phyloP scores from a whole-genome alignment of 768 basidiomycete species.

The Lanmaoa rubissima region DNA sequence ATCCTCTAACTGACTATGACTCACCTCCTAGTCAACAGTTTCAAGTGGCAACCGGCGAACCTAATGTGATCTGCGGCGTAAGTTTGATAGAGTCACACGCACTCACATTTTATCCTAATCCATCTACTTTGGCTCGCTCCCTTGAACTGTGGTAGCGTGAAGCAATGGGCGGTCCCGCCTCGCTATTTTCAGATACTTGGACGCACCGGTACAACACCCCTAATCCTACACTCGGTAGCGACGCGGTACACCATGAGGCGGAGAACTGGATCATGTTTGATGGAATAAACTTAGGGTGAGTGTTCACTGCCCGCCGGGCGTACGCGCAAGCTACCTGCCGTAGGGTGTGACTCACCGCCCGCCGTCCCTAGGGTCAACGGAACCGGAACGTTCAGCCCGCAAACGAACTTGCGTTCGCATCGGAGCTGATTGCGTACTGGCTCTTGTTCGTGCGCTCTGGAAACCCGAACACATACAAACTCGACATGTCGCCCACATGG shows the following conservation, averaged over 20 bases:
- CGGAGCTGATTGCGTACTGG: constrained; percentile 65
- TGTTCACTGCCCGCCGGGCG: neutral
- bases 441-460: constrained; percentile 59
- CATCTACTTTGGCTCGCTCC: neutral
- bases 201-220: constrained; percentile 61
- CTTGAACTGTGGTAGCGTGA: constrained; percentile 33
- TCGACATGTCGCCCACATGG: constrained; percentile 52
- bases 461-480: constrained; percentile 55
- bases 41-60: constrained; percentile 49
- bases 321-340: neutral
- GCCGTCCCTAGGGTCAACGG: constrained; percentile 44
- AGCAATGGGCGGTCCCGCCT: constrained; percentile 45
- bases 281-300: constrained; percentile 59
- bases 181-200: constrained; percentile 38
- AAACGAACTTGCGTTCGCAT: constrained; percentile 51
- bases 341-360: constrained; percentile 15
- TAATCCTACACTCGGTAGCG: constrained; percentile 41
- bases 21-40: constrained; percentile 40
- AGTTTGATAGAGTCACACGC: constrained; percentile 18
- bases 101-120: neutral
- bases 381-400: constrained; percentile 45
- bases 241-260: constrained; percentile 47
- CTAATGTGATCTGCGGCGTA: constrained; percentile 52
- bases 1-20: constrained; percentile 44
- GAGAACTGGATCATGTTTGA: constrained; percentile 72